phyloP scores from a whole-genome alignment of 306 rosid species.

The Erythrophleum fordii region DNA sequence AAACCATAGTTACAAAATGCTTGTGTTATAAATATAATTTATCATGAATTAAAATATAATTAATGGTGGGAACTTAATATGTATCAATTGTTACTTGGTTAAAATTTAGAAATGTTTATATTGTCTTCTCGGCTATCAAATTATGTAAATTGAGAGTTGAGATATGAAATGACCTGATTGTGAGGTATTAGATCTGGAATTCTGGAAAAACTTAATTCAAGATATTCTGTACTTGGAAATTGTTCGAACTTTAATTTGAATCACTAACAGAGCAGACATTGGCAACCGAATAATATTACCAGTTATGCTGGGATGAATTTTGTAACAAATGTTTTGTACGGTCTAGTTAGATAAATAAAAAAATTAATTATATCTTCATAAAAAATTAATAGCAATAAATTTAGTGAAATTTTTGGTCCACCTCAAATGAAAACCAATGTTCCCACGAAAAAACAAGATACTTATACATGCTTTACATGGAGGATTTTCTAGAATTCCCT shows the following conservation, averaged over 20 bases:
- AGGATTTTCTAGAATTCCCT: constrained; percentile 12
- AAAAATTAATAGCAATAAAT: background rate
- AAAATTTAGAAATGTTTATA: constrained; percentile 1
- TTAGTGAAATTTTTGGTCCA: background rate
- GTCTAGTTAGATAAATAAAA: background rate
- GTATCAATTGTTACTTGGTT: background rate
- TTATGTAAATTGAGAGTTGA: background rate
- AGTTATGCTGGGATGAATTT: constrained; percentile 26
- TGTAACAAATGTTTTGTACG: background rate
- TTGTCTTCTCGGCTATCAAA: background rate
- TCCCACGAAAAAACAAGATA: background rate
- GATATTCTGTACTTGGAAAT: background rate
- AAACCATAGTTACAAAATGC: background rate
- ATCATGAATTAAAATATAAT: background rate
- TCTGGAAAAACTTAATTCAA: background rate
- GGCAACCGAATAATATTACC: constrained; percentile 17
- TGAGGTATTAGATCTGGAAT: background rate
- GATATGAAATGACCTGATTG: background rate
- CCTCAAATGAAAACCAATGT: background rate
- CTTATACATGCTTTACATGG: constrained; percentile 14
- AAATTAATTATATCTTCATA: constrained; percentile 14
- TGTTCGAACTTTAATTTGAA: constrained; percentile 19
- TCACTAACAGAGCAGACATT: background rate
- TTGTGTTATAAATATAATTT: background rate
- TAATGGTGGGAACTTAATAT: background rate